Base-by-base conservation (phyloP, 2,329 filamentous ascomycete genomes). In the Intubia oerlemansii region DNA sequence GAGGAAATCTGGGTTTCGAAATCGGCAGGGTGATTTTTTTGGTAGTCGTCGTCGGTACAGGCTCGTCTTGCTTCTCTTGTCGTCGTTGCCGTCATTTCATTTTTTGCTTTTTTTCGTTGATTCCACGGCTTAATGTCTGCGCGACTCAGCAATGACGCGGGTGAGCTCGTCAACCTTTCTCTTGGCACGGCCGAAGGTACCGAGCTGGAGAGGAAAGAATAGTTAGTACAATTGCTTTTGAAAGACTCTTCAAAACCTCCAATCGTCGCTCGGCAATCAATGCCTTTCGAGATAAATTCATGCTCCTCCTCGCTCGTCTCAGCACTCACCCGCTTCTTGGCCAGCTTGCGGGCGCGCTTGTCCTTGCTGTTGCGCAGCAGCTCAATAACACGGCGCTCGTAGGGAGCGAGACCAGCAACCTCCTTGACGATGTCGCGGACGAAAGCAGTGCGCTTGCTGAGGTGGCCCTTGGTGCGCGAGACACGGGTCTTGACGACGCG, bases 81-180 rank as follows among this genome's bases (percentile, higher is more conserved):
- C n/a, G n/a, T n/a, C n/a, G n/a, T n/a, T n/a, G n/a, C n/a, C n/a
- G n/a, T n/a, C n/a, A n/a, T n/a, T n/a, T n/a, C n/a, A n/a, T n/a
- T n/a, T n/a, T n/a, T n/a, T n/a, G n/a, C n/a, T n/a, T n/a, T n/a
- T n/a, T n/a, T n/a, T n/a, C n/a, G n/a, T n/a, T n/a, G n/a, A n/a
- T n/a, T n/a, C n/a, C n/a, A n/a, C n/a, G n/a, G n/a, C n/a, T n/a
- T 67, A 69, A 57, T 69, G 64, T 44, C 48, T 59, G 61, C 85
- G 84, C 54, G 84, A 75, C 67, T 95, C 88, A 50, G 85, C 81
- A 54, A 98, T 98, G 59, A 98, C 79, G 51, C 80, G 73, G 64
- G 82, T 80, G 64, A 98, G 81, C 66, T 95, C 85, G 56, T 98
- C 88, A 46, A 98, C 88, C 85, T 98, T 98, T 57, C 70, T 75